Evolutionary conservation across 192 early-diverging fungal species (phyloP), one percentile per base, ranked within the genome.

Genomic region (Backusella parvicylindrica): DNA sequence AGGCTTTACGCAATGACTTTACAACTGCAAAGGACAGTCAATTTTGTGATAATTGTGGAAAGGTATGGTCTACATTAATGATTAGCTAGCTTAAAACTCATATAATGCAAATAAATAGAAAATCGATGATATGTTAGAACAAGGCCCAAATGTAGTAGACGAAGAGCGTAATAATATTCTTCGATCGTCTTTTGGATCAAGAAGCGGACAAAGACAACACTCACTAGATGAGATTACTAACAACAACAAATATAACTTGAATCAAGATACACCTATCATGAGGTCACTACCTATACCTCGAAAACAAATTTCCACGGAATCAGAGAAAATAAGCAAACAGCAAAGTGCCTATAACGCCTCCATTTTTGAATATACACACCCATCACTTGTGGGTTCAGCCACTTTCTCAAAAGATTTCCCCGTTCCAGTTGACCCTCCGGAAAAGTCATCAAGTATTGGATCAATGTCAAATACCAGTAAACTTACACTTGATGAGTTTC

Each of bases 41-140:
- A 32, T 76, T 76, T 64, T 76, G 75, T 33, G 75, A 76, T n/a
- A 70, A 56, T 30, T 76, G 75, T 32, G 68, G 56, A 8, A 70
- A 68, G 75, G 75, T 76, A 70, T n/a, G n/a, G n/a, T n/a, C n/a
- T n/a, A n/a, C n/a, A 68, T 9, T 23, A 21, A 21, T 67, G 37
- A 23, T 32, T 47, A n/a, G 6, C 1, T 5, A 7, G 43, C 16
- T 13, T 60, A 28, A 28, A 26, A 28, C 26, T 60, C 12, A 3
- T 56, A 26, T 60, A 28, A 28, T 11, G 7, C 16, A 50, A 38
- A 50, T 8, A 60, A 28, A 60, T n/a, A 60, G 53, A 60, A 60
- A 60, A 60, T 60, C 26, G 26, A 60, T 23, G 26, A 60, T 12
- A 28, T 60, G 23, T 9, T 60, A 12, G 53, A 60, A 12, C 53